These are phyloP conservation scores for Vitis hybrid DNA, from an alignment of 177 flowering plant species.

Conservation along the genomic window DNA sequence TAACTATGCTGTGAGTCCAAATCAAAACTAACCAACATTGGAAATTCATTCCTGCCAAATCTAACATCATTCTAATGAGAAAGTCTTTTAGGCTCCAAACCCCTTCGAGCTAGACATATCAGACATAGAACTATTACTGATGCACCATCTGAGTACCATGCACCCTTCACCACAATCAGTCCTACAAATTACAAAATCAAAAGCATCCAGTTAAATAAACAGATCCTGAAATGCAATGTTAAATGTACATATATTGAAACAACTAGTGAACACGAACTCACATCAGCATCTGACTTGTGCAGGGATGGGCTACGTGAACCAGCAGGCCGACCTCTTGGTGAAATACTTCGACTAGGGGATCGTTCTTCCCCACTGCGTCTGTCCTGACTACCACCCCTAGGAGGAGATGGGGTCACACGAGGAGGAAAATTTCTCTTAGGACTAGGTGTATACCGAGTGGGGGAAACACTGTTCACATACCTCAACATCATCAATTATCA, in stretches of 20 bases:
- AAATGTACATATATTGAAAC: background rate
- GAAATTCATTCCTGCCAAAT: constrained; percentile 25
- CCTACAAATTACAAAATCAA: constrained; percentile 22
- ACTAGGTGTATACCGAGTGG: constrained; percentile 41
- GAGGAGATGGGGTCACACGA: constrained; percentile 26
- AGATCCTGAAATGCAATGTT: background rate
- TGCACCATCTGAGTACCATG: background rate
- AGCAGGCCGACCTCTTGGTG: constrained; percentile 38
- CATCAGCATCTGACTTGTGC: constrained; percentile 46
- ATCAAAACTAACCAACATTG: constrained; percentile 8
- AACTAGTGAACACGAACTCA: constrained; percentile 12
- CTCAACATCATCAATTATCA: background rate
- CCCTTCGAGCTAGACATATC: constrained; percentile 1
- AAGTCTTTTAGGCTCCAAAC: constrained; percentile 9
- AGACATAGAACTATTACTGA: background rate
- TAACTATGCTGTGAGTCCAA: constrained; percentile 14
- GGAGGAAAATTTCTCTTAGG: constrained; percentile 49
- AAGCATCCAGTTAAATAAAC: background rate
- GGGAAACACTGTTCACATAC: constrained; percentile 35
- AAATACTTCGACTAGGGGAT: constrained; percentile 45
- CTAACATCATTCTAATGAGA: constrained; percentile 18
- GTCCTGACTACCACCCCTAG: constrained; percentile 38
- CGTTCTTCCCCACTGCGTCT: constrained; percentile 29
- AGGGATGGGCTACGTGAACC: constrained; percentile 54
- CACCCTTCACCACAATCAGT: constrained; percentile 9